Evolutionary conservation across 169 alveolate species (phyloP), one percentile per base, ranked within the genome.

Genomic region (Eimeria zaria): DNA sequence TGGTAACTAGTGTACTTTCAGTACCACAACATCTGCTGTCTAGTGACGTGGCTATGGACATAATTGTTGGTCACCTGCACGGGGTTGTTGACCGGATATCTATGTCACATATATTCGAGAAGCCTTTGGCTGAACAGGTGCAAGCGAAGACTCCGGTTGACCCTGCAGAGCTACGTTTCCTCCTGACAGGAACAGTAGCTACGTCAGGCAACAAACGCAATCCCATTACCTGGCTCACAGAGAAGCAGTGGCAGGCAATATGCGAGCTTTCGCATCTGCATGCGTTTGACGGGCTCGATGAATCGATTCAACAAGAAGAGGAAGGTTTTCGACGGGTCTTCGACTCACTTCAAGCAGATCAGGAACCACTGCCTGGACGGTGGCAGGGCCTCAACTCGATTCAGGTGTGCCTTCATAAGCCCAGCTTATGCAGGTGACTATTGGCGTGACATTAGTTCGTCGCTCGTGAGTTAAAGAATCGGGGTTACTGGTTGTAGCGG

Each of bases 161-260:
- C 92, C 98, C 96, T 73, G 97, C 97, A 4, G 99, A 98, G 97
- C 98, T 99, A 98, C 98, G 99, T 87, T 98, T 98, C 92, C 98
- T 98, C 81, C 97, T 99, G 89, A 99, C 99, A 33, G 99, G 99
- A 4, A 96, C 98, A 16, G 99, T 99, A 69, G 99, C 98, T 76
- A 97, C 98, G 46, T 97, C 98, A 88, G 98, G 97, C 24, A 95
- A 93, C n/a, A 89, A 91, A 44, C 89, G 76, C 30, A 99, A 98
- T 97, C 99, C 99, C 0, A 98, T 99, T 33, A 97, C 96, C 30
- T 99, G 99, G 99, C 97, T 99, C 33, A 98, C 98, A 76, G 99
- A 98, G 41, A 97, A 98, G 88, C 98, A 98, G 91, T 99, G 99
- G 99, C 98, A 98, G 83, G 99, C 98, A 96, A 95, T 98, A 51